A percentile compares a stretch with the other conserved stretches of the same genome.
These are phyloP conservation scores for Cladorrhinum sp. DNA, from an alignment of 2,329 filamentous ascomycete genomes.

Conservation along the genomic window DNA sequence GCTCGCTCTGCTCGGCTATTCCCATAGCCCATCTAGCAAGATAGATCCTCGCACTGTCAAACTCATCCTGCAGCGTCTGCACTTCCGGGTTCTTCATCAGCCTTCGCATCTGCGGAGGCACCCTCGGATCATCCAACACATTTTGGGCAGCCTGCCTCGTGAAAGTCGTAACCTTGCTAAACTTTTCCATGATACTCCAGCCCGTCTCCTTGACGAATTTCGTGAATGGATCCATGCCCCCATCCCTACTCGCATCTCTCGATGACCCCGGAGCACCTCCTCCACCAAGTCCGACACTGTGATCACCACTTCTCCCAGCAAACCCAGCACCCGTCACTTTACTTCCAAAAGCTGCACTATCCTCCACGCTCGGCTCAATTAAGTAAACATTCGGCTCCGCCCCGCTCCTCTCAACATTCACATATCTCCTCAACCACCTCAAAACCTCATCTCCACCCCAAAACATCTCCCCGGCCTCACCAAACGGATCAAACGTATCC, in stretches of 20 bases:
- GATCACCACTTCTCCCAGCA: slow-evolving; percentile 40
- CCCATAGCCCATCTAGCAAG: slow-evolving; percentile 98
- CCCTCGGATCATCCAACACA: slow-evolving; percentile 82
- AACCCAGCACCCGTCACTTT: slow-evolving; percentile 49
- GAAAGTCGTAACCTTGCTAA: slow-evolving; percentile 96
- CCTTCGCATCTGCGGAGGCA: slow-evolving; percentile 83
- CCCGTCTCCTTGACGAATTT: slow-evolving; percentile 92
- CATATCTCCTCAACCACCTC: slow-evolving; percentile 83
- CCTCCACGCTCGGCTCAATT: slow-evolving; percentile 81
- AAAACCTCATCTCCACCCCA: slow-evolving; percentile 97
- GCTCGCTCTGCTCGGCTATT: slow-evolving; percentile 93
- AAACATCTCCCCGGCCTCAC: slow-evolving; percentile 80
- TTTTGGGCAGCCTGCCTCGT: slow-evolving; percentile 89
- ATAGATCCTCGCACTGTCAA: slow-evolving; percentile 92
- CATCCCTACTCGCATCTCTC: slow-evolving; percentile 47
- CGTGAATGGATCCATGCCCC: slow-evolving; percentile 85
- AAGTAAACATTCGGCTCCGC: slow-evolving; percentile 90
- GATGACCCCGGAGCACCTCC: slow-evolving; percentile 32
- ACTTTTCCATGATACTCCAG: slow-evolving; percentile 95
- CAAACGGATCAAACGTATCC: slow-evolving; percentile 88
- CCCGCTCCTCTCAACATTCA: slow-evolving; percentile 75
- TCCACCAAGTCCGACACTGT: slow-evolving; percentile 33
- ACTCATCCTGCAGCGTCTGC: slow-evolving; percentile 92
- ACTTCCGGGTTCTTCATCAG: slow-evolving; percentile 90
- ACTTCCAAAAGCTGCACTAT: slow-evolving; percentile 74